Evolutionary conservation across 2,329 filamentous ascomycete genomes (phyloP).

Genomic region (Thelonectria rubi): DNA sequence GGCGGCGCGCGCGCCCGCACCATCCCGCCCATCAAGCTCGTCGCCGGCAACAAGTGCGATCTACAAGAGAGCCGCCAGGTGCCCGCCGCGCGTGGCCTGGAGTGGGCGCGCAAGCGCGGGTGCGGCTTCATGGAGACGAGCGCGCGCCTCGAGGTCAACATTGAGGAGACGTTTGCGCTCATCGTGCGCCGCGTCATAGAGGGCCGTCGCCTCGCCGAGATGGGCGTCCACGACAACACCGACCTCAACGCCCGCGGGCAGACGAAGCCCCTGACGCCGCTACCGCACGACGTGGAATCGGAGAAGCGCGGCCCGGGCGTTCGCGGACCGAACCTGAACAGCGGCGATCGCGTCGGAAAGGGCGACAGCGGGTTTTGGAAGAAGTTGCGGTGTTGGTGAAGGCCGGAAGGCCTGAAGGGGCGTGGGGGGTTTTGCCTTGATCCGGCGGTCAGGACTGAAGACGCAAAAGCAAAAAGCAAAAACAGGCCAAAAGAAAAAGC

Average conservation of each 20-base stretch:
- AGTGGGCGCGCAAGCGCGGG: conserved; percentile 76
- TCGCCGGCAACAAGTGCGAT: conserved; percentile 89
- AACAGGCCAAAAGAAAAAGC: conserved; percentile 15
- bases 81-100: conserved; percentile 73
- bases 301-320: conserved; percentile 59
- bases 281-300: conserved; percentile 51
- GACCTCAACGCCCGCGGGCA: conserved; percentile 61
- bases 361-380: conserved; percentile 62
- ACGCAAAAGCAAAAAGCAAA: conserved; percentile 7
- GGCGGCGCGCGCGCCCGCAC: conserved; percentile 55
- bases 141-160: conserved; percentile 84
- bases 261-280: conserved; percentile 66
- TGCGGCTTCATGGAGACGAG: conserved; percentile 94
- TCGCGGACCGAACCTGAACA: conserved; percentile 52
- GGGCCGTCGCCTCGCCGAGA: conserved; percentile 60
- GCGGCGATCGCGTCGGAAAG: conserved; percentile 55
- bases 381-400: conserved; percentile 65
- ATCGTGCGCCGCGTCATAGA: conserved; percentile 71
- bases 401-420: background rate
- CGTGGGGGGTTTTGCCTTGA: background rate
- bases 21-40: conserved; percentile 81
- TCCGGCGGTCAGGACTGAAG: background rate
- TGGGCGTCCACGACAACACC: conserved; percentile 54
- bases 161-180: conserved; percentile 86
- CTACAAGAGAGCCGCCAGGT: conserved; percentile 75